These are phyloP conservation scores for Pharnaceum exiguum DNA, from an alignment of 148 eudicot species.

Conservation along the genomic window DNA sequence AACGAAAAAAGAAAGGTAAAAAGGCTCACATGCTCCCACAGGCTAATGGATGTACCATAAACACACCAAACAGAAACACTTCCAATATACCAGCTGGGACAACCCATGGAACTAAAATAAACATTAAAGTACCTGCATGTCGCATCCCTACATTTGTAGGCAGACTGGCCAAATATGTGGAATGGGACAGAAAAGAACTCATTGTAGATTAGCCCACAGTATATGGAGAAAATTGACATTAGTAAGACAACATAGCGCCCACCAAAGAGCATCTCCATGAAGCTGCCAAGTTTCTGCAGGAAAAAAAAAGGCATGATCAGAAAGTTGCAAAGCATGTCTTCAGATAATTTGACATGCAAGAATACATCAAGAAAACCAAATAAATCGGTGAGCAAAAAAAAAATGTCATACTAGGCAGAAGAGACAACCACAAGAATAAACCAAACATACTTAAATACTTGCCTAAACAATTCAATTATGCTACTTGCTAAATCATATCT, in stretches of 20 bases:
- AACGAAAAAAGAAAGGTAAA: too few species aligned
- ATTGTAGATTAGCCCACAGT: conserved; percentile 92
- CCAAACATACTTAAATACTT: too few species aligned
- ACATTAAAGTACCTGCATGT: conserved; percentile 65
- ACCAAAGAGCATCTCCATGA: conserved; percentile 99
- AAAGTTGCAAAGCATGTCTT: not conserved
- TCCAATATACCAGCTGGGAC: not conserved
- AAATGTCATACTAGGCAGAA: too few species aligned
- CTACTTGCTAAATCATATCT: too few species aligned
- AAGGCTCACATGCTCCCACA: too few species aligned
- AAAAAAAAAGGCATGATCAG: conserved; percentile 19
- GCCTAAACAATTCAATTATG: too few species aligned
- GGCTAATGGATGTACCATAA: too few species aligned
- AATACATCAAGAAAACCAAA: not conserved
- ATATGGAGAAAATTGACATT: conserved; percentile 92
- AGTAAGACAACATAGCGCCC: conserved; percentile 91
- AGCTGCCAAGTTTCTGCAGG: conserved; percentile 96
- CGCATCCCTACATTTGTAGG: conserved; percentile 85
- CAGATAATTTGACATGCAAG: not conserved
- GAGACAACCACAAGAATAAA: too few species aligned
- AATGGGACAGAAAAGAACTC: conserved; percentile 96
- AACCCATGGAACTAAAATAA: not conserved
- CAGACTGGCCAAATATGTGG: conserved; percentile 91
- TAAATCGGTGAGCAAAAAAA: not conserved
- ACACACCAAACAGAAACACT: too few species aligned